These are phyloP conservation scores for Mycena polygramma DNA, from an alignment of 768 basidiomycete species.

Conservation along the genomic window DNA sequence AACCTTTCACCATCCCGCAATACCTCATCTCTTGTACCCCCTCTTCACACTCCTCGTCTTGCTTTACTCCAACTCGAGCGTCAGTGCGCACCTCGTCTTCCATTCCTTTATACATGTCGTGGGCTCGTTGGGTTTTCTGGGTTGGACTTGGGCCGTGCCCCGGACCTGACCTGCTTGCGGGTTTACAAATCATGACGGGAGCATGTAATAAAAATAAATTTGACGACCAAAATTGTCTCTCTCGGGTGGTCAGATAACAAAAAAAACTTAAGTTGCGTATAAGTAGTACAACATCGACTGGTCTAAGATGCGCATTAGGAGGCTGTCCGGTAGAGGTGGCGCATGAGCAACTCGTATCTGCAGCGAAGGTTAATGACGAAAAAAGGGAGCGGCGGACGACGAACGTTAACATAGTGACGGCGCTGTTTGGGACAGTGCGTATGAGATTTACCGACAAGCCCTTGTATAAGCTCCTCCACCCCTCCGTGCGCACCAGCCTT, in stretches of 20 bases:
- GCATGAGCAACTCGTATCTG: slow-evolving; percentile 69
- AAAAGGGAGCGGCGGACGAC: neutral
- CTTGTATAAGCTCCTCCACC: slow-evolving; percentile 91
- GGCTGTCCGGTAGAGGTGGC: slow-evolving; percentile 58
- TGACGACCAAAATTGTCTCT: slow-evolving; percentile 17
- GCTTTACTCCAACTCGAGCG: slow-evolving; percentile 39
- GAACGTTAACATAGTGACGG: slow-evolving; percentile 95
- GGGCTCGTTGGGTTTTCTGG: slow-evolving; percentile 14
- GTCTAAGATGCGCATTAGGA: slow-evolving; percentile 32
- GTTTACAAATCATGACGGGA: slow-evolving; percentile 26
- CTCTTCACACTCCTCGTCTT: slow-evolving; percentile 36
- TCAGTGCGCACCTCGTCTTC: slow-evolving; percentile 40
- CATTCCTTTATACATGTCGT: slow-evolving; percentile 35
- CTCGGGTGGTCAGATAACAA: neutral
- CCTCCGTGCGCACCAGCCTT: slow-evolving; percentile 84
- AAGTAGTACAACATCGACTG: slow-evolving; percentile 37
- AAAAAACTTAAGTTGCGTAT: slow-evolving; percentile 30
- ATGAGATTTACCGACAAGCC: slow-evolving; percentile 95
- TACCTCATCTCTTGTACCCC: slow-evolving; percentile 19
- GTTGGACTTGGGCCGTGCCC: slow-evolving; percentile 27
- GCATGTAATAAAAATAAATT: slow-evolving; percentile 19
- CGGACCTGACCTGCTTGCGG: slow-evolving; percentile 22
- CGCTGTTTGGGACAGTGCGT: slow-evolving; percentile 95
- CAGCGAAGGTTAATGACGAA: slow-evolving; percentile 11
- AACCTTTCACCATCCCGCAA: slow-evolving; percentile 12